phyloP scores from a whole-genome alignment of 768 basidiomycete genomes.

The Trichaptum fuscoviolaceum region DNA sequence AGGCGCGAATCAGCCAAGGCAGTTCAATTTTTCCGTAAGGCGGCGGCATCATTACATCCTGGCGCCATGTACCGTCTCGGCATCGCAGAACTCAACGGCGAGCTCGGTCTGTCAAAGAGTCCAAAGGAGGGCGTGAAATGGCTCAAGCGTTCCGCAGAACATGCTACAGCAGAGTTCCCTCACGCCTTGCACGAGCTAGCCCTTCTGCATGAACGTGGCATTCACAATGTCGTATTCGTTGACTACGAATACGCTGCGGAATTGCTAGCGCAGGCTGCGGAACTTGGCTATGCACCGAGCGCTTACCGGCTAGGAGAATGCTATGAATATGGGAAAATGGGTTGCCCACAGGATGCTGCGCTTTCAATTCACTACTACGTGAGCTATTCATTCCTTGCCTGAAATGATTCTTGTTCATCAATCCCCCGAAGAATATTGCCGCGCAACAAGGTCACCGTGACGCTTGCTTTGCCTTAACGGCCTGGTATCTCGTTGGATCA shows the following conservation, averaged over 20 bases:
- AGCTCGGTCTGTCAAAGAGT: constrained; percentile 77
- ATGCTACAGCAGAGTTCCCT: constrained; percentile 91
- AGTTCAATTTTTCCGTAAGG: constrained; percentile 89
- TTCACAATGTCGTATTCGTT: constrained; percentile 95
- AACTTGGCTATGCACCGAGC: constrained; percentile 93
- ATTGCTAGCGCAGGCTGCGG: constrained; percentile 89
- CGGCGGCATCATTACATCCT: constrained; percentile 85
- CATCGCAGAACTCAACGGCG: constrained; percentile 93
- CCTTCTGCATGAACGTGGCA: constrained; percentile 91
- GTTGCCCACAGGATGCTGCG: constrained; percentile 95
- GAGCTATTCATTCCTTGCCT: constrained; percentile 28
- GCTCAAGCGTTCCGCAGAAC: constrained; percentile 95
- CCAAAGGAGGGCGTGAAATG: constrained; percentile 98
- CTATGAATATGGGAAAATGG: constrained; percentile 99
- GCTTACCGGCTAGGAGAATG: constrained; percentile 96
- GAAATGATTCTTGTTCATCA: constrained; percentile 2
- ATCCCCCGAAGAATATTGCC: constrained; percentile 79
- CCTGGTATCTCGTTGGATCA: constrained; percentile 99
- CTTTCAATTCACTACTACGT: constrained; percentile 99
- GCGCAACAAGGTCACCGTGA: constrained; percentile 97
- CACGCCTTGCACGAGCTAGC: constrained; percentile 95
- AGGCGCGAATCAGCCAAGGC: constrained; percentile 89
- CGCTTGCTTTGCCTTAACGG: constrained; percentile 95
- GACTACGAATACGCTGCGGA: constrained; percentile 95
- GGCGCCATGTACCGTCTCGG: constrained; percentile 97